phyloP scores from a whole-genome alignment of 116 monocot genomes.

The Zostera marina region DNA sequence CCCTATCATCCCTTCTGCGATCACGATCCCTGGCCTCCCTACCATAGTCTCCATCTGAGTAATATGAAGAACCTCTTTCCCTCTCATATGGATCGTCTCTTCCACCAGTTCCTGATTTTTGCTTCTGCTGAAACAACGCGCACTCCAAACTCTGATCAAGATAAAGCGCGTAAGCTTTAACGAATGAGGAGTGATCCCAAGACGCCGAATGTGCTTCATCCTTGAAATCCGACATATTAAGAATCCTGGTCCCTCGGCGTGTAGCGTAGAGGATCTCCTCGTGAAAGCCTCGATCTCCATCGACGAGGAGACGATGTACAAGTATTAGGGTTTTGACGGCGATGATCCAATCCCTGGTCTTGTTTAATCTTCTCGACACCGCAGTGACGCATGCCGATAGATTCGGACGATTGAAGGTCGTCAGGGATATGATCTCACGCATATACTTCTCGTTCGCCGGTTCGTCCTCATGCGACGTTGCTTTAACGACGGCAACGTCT shows the following conservation, averaged over 20 bases:
- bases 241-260: slow-evolving; percentile 34
- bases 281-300: slow-evolving; percentile 46
- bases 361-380: slow-evolving; percentile 39
- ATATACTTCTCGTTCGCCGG: slow-evolving; percentile 51
- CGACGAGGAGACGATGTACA: slow-evolving; percentile 54
- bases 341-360: slow-evolving; percentile 72
- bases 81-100: slow-evolving; percentile 3
- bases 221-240: slow-evolving; percentile 66
- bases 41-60: slow-evolving; percentile 3
- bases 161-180: slow-evolving; percentile 64
- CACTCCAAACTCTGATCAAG: slow-evolving; percentile 65
- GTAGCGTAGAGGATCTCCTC: slow-evolving; percentile 65
- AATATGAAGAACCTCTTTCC: background rate
- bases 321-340: slow-evolving; percentile 60
- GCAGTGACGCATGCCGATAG: slow-evolving; percentile 34
- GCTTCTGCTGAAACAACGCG: slow-evolving; percentile 37
- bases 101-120: background rate
- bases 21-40: slow-evolving; percentile 18
- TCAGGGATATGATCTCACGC: slow-evolving; percentile 44
- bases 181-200: slow-evolving; percentile 81
- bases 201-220: slow-evolving; percentile 77
- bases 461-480: slow-evolving; percentile 61
- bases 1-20: slow-evolving; percentile 13
- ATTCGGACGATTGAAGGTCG: slow-evolving; percentile 38
- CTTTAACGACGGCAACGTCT: slow-evolving; percentile 63